phyloP scores from a whole-genome alignment of 768 basidiomycete genomes.

The Calocybe cyanea region DNA sequence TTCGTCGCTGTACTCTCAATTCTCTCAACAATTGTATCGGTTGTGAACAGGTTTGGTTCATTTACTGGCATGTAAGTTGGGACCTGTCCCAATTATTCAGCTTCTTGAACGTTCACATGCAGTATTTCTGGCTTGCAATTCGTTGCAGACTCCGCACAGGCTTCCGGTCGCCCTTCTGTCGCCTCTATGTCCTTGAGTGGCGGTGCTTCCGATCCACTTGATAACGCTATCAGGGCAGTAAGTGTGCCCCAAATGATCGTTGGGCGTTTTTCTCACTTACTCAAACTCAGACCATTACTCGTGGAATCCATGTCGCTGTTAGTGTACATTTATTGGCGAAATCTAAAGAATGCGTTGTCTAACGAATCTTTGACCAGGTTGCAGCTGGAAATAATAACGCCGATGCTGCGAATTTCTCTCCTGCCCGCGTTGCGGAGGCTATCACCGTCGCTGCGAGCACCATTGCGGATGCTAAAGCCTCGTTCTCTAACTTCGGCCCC shows the following conservation, averaged over 20 bases:
- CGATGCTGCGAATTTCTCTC: not conserved
- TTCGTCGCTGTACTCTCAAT: not conserved
- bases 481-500: conserved; percentile 27
- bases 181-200: conserved; percentile 1
- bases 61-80: conserved; percentile 5
- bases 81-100: too few species aligned
- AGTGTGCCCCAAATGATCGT: too few species aligned
- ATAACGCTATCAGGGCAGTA: not conserved
- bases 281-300: conserved; percentile 3
- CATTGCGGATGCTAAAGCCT: conserved; percentile 21
- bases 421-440: conserved; percentile 1
- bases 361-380: conserved; percentile 17
- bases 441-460: conserved; percentile 14
- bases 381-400: conserved; percentile 5
- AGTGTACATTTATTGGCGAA: conserved; percentile 19
- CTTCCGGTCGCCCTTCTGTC: conserved; percentile 1
- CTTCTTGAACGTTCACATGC: not conserved
- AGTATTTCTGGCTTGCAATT: conserved; percentile 6
- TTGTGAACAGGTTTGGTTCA: not conserved
- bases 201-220: not conserved
- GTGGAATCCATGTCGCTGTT: conserved; percentile 22
- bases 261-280: too few species aligned
- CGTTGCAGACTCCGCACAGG: not conserved
- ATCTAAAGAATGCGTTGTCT: conserved; percentile 12
- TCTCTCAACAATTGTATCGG: not conserved